Evolutionary conservation across 164 flowering plant genomes (phyloP).

Genomic region (Vitis labrusca): DNA sequence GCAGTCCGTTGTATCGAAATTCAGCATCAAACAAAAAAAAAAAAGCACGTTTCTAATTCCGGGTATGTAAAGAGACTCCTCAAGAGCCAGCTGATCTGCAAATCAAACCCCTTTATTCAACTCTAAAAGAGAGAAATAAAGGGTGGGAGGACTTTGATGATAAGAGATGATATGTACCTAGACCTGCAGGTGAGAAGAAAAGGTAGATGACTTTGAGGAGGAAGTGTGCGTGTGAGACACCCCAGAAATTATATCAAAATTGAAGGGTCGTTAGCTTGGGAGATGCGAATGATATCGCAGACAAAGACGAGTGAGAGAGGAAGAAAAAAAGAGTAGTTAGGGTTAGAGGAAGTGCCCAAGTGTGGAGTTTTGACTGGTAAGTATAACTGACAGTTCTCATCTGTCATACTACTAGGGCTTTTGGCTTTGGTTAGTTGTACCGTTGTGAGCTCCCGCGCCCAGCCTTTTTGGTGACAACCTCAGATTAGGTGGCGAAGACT

Average conservation of each 20-base stretch:
- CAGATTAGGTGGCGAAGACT: conserved; percentile 14
- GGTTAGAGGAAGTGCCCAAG: not conserved
- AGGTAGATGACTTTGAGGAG: conserved; percentile 1
- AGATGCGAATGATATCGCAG: not conserved
- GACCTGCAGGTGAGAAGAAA: conserved; percentile 10
- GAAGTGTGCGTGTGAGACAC: not conserved
- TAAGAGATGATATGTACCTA: not conserved
- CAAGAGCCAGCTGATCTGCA: not conserved
- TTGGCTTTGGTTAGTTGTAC: conserved; percentile 19
- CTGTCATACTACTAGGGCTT: not conserved
- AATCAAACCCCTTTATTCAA: conserved; percentile 7
- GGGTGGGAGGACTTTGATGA: conserved; percentile 18
- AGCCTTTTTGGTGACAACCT: not conserved
- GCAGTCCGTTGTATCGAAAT: no score
- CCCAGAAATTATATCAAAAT: conserved; percentile 9
- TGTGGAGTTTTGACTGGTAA: conserved; percentile 54
- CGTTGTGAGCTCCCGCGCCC: not conserved
- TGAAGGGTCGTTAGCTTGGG: conserved; percentile 23
- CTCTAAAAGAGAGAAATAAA: not conserved
- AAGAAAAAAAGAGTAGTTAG: conserved; percentile 4
- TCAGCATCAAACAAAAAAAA: not conserved
- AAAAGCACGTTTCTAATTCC: conserved; percentile 4
- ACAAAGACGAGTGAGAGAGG: conserved; percentile 6
- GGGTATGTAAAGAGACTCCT: conserved; percentile 5
- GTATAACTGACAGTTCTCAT: conserved; percentile 51